phyloP scores from a whole-genome alignment of 2,329 filamentous ascomycete species.

The Alternaria panax region DNA sequence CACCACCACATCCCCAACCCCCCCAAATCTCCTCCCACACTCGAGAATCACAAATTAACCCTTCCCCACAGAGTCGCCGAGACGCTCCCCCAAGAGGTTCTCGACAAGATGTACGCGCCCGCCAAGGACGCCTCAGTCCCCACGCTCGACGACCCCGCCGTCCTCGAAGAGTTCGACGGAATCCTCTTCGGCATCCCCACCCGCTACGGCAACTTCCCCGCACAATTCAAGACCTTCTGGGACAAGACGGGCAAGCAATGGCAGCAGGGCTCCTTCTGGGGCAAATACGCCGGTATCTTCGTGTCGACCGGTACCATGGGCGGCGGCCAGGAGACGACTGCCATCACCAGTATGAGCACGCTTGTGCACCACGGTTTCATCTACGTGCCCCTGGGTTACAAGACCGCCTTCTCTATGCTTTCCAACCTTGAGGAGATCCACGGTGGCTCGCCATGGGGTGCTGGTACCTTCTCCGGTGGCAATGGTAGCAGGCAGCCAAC shows the following conservation, averaged over 20 bases:
- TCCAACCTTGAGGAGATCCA: slow-evolving; percentile 78
- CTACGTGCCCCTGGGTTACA: slow-evolving; percentile 95
- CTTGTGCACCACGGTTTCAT: slow-evolving; percentile 92
- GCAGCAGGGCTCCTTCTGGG: slow-evolving; percentile 76
- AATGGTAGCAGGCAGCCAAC: slow-evolving; percentile 87
- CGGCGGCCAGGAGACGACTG: slow-evolving; percentile 93
- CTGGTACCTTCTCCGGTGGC: slow-evolving; percentile 80
- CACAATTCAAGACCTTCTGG: slow-evolving; percentile 94
- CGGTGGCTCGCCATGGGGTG: slow-evolving; percentile 91
- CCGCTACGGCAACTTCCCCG: slow-evolving; percentile 95
- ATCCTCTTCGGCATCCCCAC: slow-evolving; percentile 96
- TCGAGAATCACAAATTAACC: slow-evolving; percentile 1
- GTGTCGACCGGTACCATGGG: slow-evolving; percentile 81
- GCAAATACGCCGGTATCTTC: slow-evolving; percentile 93
- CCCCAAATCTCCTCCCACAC: too few species aligned
- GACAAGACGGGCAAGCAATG: slow-evolving; percentile 89
- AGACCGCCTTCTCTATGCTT: slow-evolving; percentile 69
- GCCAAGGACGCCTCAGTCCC: slow-evolving; percentile 73
- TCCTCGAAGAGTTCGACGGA: slow-evolving; percentile 79
- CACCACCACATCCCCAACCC: neutral
- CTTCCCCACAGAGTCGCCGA: slow-evolving; percentile 69
- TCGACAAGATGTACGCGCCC: slow-evolving; percentile 90
- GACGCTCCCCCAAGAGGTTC: slow-evolving; percentile 83
- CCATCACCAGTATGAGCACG: slow-evolving; percentile 81
- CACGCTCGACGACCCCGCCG: slow-evolving; percentile 65